phyloP scores from a whole-genome alignment of 169 alveolate genomes.

The Plasmodium vinckei region DNA sequence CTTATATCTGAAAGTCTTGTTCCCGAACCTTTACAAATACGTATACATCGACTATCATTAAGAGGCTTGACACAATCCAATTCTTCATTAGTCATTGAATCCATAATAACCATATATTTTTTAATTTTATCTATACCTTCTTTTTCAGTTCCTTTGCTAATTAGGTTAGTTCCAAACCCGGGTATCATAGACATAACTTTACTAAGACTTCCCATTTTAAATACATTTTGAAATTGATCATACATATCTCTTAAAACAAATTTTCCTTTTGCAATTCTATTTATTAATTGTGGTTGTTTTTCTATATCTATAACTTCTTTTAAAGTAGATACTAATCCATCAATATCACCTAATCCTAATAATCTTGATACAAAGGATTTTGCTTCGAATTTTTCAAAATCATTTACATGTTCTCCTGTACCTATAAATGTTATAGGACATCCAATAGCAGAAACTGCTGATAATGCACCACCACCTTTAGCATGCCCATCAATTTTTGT shows the following conservation, averaged over 20 bases:
- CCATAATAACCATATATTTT: constrained; percentile 96
- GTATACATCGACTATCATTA: constrained; percentile 90
- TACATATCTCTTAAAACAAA: constrained; percentile 97
- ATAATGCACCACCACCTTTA: constrained; percentile 99
- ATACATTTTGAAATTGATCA: constrained; percentile 95
- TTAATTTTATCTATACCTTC: constrained; percentile 96
- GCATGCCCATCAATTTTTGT: constrained; percentile 99
- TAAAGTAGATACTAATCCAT: constrained; percentile 95
- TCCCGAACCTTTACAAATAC: constrained; percentile 98
- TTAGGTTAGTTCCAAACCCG: constrained; percentile 89
- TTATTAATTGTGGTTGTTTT: constrained; percentile 95
- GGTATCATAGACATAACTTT: constrained; percentile 97
- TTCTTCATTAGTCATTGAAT: constrained; percentile 97
- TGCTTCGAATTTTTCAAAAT: constrained; percentile 98
- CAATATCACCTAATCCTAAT: constrained; percentile 98
- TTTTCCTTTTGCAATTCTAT: constrained; percentile 95
- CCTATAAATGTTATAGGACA: constrained; percentile 97
- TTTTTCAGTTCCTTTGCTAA: constrained; percentile 96
- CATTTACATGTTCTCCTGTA: constrained; percentile 99
- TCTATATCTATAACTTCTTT: constrained; percentile 96
- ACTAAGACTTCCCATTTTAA: constrained; percentile 97
- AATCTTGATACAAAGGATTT: constrained; percentile 97
- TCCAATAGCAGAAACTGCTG: constrained; percentile 98
- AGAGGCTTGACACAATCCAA: constrained; percentile 94
- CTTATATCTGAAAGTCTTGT: constrained; percentile 92